Evolutionary conservation across 2,329 filamentous ascomycete species (phyloP), one percentile per base, ranked within the genome.

Genomic region (Sphaerostilbella broomeana): DNA sequence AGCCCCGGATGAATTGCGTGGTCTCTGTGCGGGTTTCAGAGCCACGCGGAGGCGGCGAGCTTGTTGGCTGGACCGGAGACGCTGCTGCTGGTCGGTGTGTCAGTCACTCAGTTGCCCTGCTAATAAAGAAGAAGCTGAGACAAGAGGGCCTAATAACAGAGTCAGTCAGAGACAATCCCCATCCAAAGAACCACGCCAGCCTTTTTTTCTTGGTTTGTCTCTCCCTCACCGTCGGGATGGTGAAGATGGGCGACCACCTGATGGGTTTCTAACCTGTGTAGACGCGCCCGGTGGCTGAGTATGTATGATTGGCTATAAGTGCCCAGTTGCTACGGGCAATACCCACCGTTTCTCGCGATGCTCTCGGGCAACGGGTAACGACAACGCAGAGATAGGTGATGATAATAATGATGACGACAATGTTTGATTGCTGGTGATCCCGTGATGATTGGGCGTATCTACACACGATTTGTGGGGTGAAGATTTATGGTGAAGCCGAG

Each of bases 261-360:
- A 16, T 38, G 12, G 25, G 20, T 24, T 20, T 12, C 24, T 7
- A 29, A 38, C 17, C 35, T 30, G 15, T 9, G 30, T 19, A 19
- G 30, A n/a, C 30, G 10, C 16, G n/a, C 5, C 10, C 26, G 16
- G 30, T n/a, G 17, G 28, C 28, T 32, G 28, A 38, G 27, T 21
- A 32, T 32, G 36, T 21, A 32, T 32, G 36, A 32, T 38, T 30
- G 37, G 12, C 24, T 19, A 15, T 28, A 40, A 22, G 37, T 30
- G 37, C 37, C 37, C 24, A 28, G 21, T 12, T 17, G 22, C 12
- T 7, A 25, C 22, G 22, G 12, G 22, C 7, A 25, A 25, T 8
- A 25, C 7, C 12, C 7, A 25, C 7, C 7, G 12, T 7, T 7
- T 7, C 22, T 25, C 12, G 12, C 7, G 12, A 12, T 7, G 22